Base-by-base conservation (phyloP, 1,284 basidiomycete species). In the Puccinia novopanici region DNA sequence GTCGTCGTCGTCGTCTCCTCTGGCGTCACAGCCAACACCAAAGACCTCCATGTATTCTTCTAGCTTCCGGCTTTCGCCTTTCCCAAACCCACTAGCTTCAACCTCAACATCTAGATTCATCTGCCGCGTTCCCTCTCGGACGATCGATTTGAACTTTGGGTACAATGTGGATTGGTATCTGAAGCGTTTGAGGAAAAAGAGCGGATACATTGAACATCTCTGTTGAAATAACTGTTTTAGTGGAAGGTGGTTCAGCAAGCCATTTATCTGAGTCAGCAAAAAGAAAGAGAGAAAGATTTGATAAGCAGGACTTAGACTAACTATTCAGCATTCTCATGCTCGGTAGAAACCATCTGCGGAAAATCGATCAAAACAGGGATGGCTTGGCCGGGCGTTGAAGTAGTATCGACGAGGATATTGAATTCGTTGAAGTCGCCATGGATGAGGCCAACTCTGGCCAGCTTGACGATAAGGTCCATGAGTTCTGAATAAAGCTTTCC, bases 341-440 rank as follows among this genome's bases (percentile, higher is more conserved):
- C 92, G 52, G 93, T 96, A 88, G 93, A 95, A 86, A 99, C 93
- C 96, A 99, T 98, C 87, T 99, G 96, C 2, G 96, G 96, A 85
- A 99, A 99, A 87, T 99, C 97, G 83, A 99, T 99, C 50, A 99
- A 90, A 76, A 98, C 88, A 6, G 96, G 93, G 83, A 94, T 91
- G 10, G 93, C 92, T 57, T 89, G 89, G 77, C 91, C 91, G 73
- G 83, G 82, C 0, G 74, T 80, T 24, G 82, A 79, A 13, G 80
- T 45, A 30, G 83, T 82, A 10, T 82, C 82, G 82, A 99, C 94
- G 82, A 99, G 90, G 84, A 99, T 94, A 86, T 99, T 99, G 88
- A 99, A 99, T 86, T 99, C 97, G 87, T 99, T 99, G 87, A 93
- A 99, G 86, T 99, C 96, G 72, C 97, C 96, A 85, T 99, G 96